Base-by-base conservation (phyloP, 495 filamentous ascomycete genomes). In the Podospora australis region DNA sequence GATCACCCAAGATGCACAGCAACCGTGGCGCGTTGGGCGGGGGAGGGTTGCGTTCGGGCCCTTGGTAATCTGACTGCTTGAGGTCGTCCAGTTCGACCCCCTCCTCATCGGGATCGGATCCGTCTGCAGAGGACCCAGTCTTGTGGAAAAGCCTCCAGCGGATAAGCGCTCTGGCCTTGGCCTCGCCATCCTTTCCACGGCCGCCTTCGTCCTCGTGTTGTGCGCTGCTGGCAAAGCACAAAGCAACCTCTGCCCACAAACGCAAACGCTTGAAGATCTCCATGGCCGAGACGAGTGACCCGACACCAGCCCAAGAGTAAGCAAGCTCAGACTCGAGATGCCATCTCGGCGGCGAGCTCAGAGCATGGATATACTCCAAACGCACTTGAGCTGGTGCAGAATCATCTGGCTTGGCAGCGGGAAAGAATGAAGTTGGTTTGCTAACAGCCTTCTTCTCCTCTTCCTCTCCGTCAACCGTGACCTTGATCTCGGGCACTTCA, bases 221-320 rank as follows among this genome's bases (percentile, higher is more conserved):
- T 0, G 68, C 68, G 48, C 62, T 63, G 28, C 63, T 70, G 6
- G 75, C 74, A 61, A 84, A 88, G 64, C 92, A 99, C 1, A 99
- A 75, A 0, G 94, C 92, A 7, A 86, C 88, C 68, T 99, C 92
- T 8, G 92, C 86, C 90, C 91, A 97, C 69, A 99, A 84, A 39
- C 91, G 82, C 9, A 99, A 73, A 3, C 92, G 78, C 67, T 95
- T 90, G 68, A 96, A 99, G 56, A 99, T 97, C 42, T 96, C 92
- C 9, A 99, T 75, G 1, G 92, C 92, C 0, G 91, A 90, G 1
- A 87, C 78, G 6, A 99, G 72, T 39, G 87, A 90, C 19, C 92
- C 92, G 1, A 96, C 77, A 19, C 78, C 77, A 14, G 88, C 83
- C 92, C 92, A 99, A 4, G 88, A 82, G 46, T 86, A 81, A 4